Conservation (phyloP, 148 eudicot species). For the Cornus suecica region DNA sequence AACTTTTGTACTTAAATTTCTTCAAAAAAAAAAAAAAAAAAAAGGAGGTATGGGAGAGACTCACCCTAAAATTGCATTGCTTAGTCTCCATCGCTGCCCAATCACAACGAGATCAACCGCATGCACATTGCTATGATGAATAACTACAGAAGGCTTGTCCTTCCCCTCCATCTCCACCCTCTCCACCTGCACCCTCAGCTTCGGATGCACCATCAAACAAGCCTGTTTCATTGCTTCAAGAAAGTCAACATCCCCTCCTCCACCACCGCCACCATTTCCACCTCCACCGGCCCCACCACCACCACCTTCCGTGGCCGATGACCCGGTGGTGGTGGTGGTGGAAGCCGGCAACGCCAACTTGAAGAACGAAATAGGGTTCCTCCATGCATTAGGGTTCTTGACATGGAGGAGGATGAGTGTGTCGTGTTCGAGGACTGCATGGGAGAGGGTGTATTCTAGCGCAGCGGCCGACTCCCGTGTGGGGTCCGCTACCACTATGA, state of each 20-base stretch:
- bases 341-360: constrained; percentile 17
- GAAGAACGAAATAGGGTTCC: constrained; percentile 31
- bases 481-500: constrained; percentile 69
- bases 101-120: constrained; percentile 46
- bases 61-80: constrained; percentile 49
- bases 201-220: constrained; percentile 37
- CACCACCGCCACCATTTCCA: constrained; percentile 5
- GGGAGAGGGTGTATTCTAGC: constrained; percentile 57
- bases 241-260: constrained; percentile 31
- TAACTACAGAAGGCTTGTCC: constrained; percentile 47
- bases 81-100: constrained; percentile 47
- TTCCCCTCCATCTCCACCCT: constrained; percentile 44
- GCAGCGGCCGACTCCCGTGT: constrained; percentile 55
- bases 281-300: constrained; percentile 10
- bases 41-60: not conserved
- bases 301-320: not conserved
- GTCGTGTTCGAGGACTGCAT: constrained; percentile 44
- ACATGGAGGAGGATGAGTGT: constrained; percentile 51
- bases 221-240: constrained; percentile 49
- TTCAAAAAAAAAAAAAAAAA: too few relatives aligned
- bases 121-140: constrained; percentile 26
- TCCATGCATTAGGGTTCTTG: constrained; percentile 25
- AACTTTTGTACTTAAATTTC: too few relatives aligned
- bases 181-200: constrained; percentile 31
- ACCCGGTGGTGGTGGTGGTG: not conserved